Evolutionary conservation across 1,284 basidiomycete species (phyloP), one percentile per base, ranked within the genome.

Genomic region (Stereum hirsutum): DNA sequence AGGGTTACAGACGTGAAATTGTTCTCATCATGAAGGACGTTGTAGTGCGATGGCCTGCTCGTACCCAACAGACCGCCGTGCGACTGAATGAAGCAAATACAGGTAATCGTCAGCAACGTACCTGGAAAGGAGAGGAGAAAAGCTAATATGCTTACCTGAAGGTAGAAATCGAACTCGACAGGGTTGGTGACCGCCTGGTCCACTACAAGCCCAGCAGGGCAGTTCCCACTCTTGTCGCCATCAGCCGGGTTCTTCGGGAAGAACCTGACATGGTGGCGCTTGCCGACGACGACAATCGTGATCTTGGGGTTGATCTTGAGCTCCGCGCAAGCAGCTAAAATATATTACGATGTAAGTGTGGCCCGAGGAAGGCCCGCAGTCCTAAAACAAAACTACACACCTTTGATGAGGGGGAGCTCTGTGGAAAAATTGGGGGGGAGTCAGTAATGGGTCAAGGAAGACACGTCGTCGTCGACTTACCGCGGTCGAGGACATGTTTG

Each of bases 141-240:
- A n/a, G n/a, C n/a, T n/a, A n/a, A n/a, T n/a, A n/a, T n/a, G n/a
- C n/a, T n/a, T n/a, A n/a, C n/a, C n/a, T n/a, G n/a, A 1, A 88
- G 65, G 53, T 89, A 90, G 58, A 84, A 90, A 53, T 90, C 88
- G 42, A 85, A 85, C 53, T 88, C 85, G 1, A 76, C 72, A 0
- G 85, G 84, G 54, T 86, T 81, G 1, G 73, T 69, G 20, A 88
- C 71, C 6, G 81, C 81, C 26, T 67, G 64, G 54, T 89, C 85
- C 15, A 89, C 73, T 8, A 88, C 81, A 2, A 81, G 84, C 17
- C 86, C 86, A 0, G 85, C 81, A 5, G 69, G 75, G 51, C 81
- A 86, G 52, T 89, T 88, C 2, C 83, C 85, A 48, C 73, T 79
- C 46, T 65, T 66, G 51, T 86, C 84, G 2, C 63, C 74, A 20